A percentile compares a stretch with the other conserved stretches of the same genome.
Conservation (phyloP, 768 basidiomycete genomes). For the Lactarius evosmus region DNA sequence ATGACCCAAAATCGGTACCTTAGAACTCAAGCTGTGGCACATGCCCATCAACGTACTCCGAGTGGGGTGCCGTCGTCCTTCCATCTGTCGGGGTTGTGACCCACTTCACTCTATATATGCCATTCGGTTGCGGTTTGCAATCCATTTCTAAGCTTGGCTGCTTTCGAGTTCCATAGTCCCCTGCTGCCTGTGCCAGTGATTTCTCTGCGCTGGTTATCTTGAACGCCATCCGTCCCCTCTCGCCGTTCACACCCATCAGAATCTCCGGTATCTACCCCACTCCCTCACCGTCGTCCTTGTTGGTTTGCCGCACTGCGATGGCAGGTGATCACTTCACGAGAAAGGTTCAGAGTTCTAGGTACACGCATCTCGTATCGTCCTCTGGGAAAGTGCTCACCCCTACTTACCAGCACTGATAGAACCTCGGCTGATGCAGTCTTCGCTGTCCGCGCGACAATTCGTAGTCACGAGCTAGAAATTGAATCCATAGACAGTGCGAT, state of each 20-base stretch:
- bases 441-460: conserved; percentile 29
- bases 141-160: neutral
- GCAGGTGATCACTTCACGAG: neutral
- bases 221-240: neutral
- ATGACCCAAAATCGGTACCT: neutral
- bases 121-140: neutral
- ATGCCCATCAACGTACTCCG: neutral
- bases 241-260: neutral
- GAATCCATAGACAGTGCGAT: conserved; percentile 43
- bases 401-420: neutral
- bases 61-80: neutral
- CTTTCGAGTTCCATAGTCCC: neutral
- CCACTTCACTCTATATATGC: neutral
- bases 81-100: neutral
- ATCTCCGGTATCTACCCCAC: neutral
- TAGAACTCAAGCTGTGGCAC: no score
- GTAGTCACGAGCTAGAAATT: conserved; percentile 42
- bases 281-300: neutral
- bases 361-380: neutral
- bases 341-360: neutral
- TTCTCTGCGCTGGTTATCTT: neutral
- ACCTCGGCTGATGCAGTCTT: conserved; percentile 28
- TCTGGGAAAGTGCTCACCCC: neutral
- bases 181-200: neutral
- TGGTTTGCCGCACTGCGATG: neutral